Evolutionary conservation across 2,329 filamentous ascomycete species (phyloP).

Genomic region (Cyphellophora attinorum): DNA sequence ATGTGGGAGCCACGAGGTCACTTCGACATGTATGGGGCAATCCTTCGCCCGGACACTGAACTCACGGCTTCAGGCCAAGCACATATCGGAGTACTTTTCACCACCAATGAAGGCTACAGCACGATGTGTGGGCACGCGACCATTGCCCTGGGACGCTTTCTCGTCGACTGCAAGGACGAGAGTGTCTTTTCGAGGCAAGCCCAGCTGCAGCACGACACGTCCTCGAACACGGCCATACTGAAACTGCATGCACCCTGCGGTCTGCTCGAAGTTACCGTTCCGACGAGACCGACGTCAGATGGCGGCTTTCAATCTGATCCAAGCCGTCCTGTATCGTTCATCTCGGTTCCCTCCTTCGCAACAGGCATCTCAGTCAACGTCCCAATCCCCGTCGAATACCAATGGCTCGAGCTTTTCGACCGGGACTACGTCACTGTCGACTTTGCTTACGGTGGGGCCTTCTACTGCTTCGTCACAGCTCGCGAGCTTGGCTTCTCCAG

Average conservation of each 20-base stretch:
- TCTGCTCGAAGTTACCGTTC: constrained; percentile 31
- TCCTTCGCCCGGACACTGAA: constrained; percentile 34
- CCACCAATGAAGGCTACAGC: constrained; percentile 38
- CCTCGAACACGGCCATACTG: constrained; percentile 20
- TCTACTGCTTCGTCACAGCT: constrained; percentile 30
- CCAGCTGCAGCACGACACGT: constrained; percentile 21
- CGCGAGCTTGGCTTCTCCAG: constrained; percentile 29
- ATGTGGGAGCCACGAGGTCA: constrained; percentile 42
- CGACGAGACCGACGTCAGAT: constrained; percentile 28
- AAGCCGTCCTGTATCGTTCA: constrained; percentile 28
- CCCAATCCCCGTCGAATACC: constrained; percentile 19
- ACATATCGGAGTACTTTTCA: constrained; percentile 39
- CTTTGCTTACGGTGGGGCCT: constrained; percentile 36
- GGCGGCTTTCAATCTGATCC: constrained; percentile 26
- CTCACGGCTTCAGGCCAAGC: constrained; percentile 30
- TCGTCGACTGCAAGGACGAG: constrained; percentile 31
- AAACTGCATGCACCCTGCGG: constrained; percentile 38
- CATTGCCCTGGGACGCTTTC: constrained; percentile 37
- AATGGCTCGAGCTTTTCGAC: constrained; percentile 29
- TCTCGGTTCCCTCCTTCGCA: constrained; percentile 34
- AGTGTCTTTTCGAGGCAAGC: constrained; percentile 29
- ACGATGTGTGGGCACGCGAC: constrained; percentile 46
- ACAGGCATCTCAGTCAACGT: constrained; percentile 24
- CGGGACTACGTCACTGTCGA: constrained; percentile 4
- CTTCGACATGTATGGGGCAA: constrained; percentile 43